A percentile compares a stretch with the other conserved stretches of the same genome.
Evolutionary conservation across 805 yeast genomes (phyloP).

Genomic region (Barnettozyma wickerhamii): DNA sequence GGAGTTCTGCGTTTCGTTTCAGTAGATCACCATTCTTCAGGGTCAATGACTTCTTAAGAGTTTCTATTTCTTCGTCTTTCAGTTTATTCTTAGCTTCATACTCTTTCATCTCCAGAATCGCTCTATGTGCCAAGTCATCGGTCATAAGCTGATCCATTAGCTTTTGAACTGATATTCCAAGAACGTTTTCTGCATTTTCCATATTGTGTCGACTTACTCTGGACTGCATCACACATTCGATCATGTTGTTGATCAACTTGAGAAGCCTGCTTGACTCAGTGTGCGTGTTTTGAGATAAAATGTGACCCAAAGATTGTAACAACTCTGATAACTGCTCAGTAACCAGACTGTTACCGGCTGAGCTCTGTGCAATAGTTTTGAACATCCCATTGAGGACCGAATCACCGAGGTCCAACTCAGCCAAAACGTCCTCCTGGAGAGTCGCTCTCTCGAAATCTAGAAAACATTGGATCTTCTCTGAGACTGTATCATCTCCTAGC

Average conservation of each 20-base stretch:
- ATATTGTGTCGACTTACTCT: constrained; percentile 32
- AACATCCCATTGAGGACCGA: constrained; percentile 12
- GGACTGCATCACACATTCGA: constrained; percentile 35
- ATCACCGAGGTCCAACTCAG: constrained; percentile 25
- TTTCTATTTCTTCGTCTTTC: constrained; percentile 27
- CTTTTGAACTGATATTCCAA: constrained; percentile 63
- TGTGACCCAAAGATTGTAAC: constrained; percentile 47
- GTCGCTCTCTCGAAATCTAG: constrained; percentile 14
- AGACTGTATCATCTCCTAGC: constrained; percentile 36
- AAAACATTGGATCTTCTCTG: constrained; percentile 21
- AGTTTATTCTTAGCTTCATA: constrained; percentile 37
- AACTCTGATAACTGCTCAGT: constrained; percentile 60
- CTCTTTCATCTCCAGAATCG: constrained; percentile 47
- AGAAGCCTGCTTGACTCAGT: constrained; percentile 43
- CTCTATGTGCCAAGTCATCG: constrained; percentile 71
- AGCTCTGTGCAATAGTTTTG: constrained; percentile 21
- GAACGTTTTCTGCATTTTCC: constrained; percentile 37
- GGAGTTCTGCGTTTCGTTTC: constrained; percentile 50
- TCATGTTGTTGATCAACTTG: constrained; percentile 48
- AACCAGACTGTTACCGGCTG: constrained; percentile 48
- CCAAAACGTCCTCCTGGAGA: constrained; percentile 14
- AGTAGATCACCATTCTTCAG: constrained; percentile 23
- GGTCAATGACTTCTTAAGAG: constrained; percentile 11
- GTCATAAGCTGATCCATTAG: constrained; percentile 61
- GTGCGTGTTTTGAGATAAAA: constrained; percentile 42